These are phyloP conservation scores for Skeletonema tropicum DNA, from an alignment of 108 stramenopile genomes.

Conservation along the genomic window DNA sequence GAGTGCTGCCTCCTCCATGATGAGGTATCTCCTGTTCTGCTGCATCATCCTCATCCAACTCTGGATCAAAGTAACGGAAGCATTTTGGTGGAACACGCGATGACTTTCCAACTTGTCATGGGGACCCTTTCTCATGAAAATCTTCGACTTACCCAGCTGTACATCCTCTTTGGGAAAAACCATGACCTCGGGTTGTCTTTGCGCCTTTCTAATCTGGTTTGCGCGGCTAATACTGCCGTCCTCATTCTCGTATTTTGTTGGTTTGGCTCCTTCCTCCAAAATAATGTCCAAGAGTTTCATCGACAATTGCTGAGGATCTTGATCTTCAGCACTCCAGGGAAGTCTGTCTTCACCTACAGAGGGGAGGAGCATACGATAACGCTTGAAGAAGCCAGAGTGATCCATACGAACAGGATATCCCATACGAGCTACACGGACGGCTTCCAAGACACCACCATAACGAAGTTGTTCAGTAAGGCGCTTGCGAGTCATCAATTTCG, in stretches of 20 bases:
- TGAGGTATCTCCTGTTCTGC: slow-evolving; percentile 62
- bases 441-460: slow-evolving; percentile 99
- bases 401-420: slow-evolving; percentile 98
- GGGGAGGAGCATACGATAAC: slow-evolving; percentile 89
- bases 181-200: slow-evolving; percentile 81
- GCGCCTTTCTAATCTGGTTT: slow-evolving; percentile 89
- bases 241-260: slow-evolving; percentile 52
- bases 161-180: slow-evolving; percentile 81
- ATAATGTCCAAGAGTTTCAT: slow-evolving; percentile 72
- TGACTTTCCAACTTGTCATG: slow-evolving; percentile 91
- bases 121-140: slow-evolving; percentile 94
- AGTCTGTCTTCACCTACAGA: slow-evolving; percentile 60
- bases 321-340: slow-evolving; percentile 78
- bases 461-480: slow-evolving; percentile 95
- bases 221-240: slow-evolving; percentile 78
- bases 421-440: slow-evolving; percentile 98
- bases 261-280: slow-evolving; percentile 76
- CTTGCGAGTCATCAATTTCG: slow-evolving; percentile 79
- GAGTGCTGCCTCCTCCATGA: slow-evolving; percentile 62
- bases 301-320: slow-evolving; percentile 79
- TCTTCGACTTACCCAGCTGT: slow-evolving; percentile 90
- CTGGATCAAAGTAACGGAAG: slow-evolving; percentile 81
- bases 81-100: slow-evolving; percentile 79
- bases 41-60: slow-evolving; percentile 82
- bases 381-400: slow-evolving; percentile 88